Percentiles rank a stretch among this genome's conserved stretches.
Evolutionary conservation across 306 rosid species (phyloP).

Genomic region (Prunus kanzakura): DNA sequence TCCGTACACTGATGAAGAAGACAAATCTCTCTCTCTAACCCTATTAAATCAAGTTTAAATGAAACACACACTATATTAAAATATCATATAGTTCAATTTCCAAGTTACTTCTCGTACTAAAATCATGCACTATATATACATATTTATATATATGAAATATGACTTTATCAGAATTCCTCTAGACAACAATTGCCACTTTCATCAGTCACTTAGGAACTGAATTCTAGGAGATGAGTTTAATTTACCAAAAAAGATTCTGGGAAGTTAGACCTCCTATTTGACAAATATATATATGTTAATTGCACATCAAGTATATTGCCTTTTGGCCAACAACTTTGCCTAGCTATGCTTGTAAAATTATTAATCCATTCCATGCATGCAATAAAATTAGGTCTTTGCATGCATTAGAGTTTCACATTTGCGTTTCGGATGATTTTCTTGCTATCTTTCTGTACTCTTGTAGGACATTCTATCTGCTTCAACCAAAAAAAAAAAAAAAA

Average conservation of each 20-base stretch:
- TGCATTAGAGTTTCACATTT: background rate
- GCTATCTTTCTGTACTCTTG: no score
- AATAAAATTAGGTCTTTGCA: background rate
- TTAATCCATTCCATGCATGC: background rate
- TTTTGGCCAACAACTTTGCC: background rate
- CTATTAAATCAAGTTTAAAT: constrained; percentile 2
- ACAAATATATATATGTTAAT: background rate
- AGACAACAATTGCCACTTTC: background rate
- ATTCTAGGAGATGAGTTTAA: constrained; percentile 16
- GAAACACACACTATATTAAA: background rate
- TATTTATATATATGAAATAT: no score
- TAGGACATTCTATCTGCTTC: no score
- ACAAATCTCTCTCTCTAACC: constrained; percentile 5
- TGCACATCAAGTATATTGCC: background rate
- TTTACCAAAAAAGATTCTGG: background rate
- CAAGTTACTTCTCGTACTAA: constrained; percentile 5
- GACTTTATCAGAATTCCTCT: background rate
- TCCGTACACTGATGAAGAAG: constrained; percentile 30
- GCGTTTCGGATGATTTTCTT: background rate
- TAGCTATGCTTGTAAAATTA: background rate
- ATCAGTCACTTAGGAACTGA: constrained; percentile 14
- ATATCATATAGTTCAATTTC: constrained; percentile 1
- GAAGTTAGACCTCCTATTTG: background rate
- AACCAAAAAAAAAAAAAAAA: no score
- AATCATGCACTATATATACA: background rate